These are phyloP conservation scores for Cutaneotrichosporon spelunceum DNA, from an alignment of 1,284 basidiomycete genomes.

Conservation along the genomic window DNA sequence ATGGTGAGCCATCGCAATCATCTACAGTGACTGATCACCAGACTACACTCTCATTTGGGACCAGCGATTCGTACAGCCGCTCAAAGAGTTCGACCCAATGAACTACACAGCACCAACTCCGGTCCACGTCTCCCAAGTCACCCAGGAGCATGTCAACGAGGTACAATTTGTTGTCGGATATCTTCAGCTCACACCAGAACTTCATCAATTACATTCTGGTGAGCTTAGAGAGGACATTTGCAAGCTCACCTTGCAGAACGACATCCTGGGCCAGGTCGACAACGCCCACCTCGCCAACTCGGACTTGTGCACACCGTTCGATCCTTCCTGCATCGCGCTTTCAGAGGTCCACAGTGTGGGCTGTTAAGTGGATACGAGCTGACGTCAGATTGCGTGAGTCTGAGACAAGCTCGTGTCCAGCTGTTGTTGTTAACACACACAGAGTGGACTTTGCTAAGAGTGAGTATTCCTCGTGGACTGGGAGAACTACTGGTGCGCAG, in stretches of 20 bases:
- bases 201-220: constrained; percentile 48
- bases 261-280: constrained; percentile 49
- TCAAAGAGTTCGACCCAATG: constrained; percentile 39
- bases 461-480: constrained; percentile 21
- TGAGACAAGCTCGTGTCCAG: constrained; percentile 7
- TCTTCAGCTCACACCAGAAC: constrained; percentile 29
- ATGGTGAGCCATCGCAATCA: constrained; percentile 23
- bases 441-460: constrained; percentile 53
- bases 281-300: constrained; percentile 48
- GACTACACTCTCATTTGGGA: constrained; percentile 53
- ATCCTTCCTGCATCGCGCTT: constrained; percentile 28
- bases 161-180: constrained; percentile 13
- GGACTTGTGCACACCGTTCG: constrained; percentile 27
- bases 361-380: constrained; percentile 9
- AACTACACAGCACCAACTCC: constrained; percentile 46
- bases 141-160: constrained; percentile 47
- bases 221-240: background rate
- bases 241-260: constrained; percentile 30
- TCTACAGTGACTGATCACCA: background rate
- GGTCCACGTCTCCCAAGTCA: constrained; percentile 36
- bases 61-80: constrained; percentile 38
- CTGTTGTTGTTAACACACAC: background rate
- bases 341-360: constrained; percentile 45
- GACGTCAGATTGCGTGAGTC: constrained; percentile 38
- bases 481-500: too few relatives aligned